These are phyloP conservation scores for Linum usitatissimum DNA, from an alignment of 345 rosid species.

Conservation along the genomic window DNA sequence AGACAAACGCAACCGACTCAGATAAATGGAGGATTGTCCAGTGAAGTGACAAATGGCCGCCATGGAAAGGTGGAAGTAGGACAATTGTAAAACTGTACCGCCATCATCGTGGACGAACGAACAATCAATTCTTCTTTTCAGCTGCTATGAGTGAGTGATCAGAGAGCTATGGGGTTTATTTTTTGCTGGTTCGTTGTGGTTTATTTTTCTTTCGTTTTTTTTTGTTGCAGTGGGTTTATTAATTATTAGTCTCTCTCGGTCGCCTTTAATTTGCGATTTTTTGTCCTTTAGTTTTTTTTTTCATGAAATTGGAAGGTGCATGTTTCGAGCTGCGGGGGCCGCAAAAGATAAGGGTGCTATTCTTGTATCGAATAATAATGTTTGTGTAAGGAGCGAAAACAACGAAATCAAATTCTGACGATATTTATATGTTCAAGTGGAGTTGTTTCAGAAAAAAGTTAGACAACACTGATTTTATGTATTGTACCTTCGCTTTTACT, in stretches of 20 bases:
- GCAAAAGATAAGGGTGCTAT: conserved; percentile 25
- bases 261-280: background rate
- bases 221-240: too few relatives aligned
- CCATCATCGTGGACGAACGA: background rate
- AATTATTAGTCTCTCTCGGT: too few relatives aligned
- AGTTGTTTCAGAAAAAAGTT: too few relatives aligned
- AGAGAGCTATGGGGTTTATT: too few relatives aligned
- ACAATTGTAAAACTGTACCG: background rate
- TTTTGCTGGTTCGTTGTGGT: too few relatives aligned
- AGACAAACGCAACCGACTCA: background rate
- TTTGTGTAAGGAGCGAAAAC: conserved; percentile 9
- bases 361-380: conserved; percentile 25
- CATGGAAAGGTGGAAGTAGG: background rate
- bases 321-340: conserved; percentile 12
- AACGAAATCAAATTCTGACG: conserved; percentile 29
- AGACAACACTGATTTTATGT: background rate
- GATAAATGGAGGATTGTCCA: background rate
- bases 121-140: background rate
- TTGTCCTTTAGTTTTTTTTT: background rate
- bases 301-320: background rate
- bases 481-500: background rate
- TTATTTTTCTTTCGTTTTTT: too few relatives aligned
- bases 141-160: too few relatives aligned
- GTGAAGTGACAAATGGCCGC: background rate
- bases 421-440: too few relatives aligned